These are phyloP conservation scores for Volutella citrinella DNA, from an alignment of 2,329 filamentous ascomycete genomes.

Conservation along the genomic window DNA sequence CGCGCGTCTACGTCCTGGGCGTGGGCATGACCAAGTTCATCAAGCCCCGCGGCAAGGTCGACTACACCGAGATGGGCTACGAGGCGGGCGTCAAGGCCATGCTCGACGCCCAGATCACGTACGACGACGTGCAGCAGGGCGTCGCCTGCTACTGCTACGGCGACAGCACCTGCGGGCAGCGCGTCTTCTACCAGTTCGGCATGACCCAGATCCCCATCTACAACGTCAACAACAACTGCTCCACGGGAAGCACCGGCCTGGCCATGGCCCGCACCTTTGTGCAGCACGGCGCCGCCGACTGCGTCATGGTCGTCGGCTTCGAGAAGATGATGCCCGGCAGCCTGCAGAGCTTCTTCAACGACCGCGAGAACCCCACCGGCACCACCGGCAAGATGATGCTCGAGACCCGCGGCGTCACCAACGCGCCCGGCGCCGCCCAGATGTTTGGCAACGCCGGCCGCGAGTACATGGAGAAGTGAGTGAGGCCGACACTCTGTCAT, in stretches of 20 bases:
- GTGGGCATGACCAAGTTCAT: slow-evolving; percentile 99
- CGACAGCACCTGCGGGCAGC: slow-evolving; percentile 90
- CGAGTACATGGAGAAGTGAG: slow-evolving; percentile 91
- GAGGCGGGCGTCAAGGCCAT: slow-evolving; percentile 89
- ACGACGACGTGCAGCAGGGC: slow-evolving; percentile 93
- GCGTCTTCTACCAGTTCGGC: slow-evolving; percentile 98
- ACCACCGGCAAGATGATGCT: slow-evolving; percentile 77
- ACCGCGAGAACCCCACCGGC: slow-evolving; percentile 75
- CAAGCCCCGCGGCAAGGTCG: slow-evolving; percentile 90
- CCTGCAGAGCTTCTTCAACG: slow-evolving; percentile 79
- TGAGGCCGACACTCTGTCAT: too few relatives aligned
- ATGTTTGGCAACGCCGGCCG: slow-evolving; percentile 92
- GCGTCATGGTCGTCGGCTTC: slow-evolving; percentile 88
- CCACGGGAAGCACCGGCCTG: slow-evolving; percentile 88
- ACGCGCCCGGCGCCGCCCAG: slow-evolving; percentile 83
- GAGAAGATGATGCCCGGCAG: slow-evolving; percentile 98
- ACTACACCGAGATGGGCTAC: slow-evolving; percentile 92
- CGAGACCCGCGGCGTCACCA: slow-evolving; percentile 74
- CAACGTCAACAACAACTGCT: slow-evolving; percentile 99
- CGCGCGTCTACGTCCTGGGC: slow-evolving; percentile 82
- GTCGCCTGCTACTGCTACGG: slow-evolving; percentile 98
- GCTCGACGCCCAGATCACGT: slow-evolving; percentile 83
- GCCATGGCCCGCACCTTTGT: slow-evolving; percentile 81
- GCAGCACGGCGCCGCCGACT: slow-evolving; percentile 76
- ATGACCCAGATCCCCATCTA: slow-evolving; percentile 95